phyloP scores from a whole-genome alignment of 495 filamentous ascomycete species.

The Xylaria intraflava region DNA sequence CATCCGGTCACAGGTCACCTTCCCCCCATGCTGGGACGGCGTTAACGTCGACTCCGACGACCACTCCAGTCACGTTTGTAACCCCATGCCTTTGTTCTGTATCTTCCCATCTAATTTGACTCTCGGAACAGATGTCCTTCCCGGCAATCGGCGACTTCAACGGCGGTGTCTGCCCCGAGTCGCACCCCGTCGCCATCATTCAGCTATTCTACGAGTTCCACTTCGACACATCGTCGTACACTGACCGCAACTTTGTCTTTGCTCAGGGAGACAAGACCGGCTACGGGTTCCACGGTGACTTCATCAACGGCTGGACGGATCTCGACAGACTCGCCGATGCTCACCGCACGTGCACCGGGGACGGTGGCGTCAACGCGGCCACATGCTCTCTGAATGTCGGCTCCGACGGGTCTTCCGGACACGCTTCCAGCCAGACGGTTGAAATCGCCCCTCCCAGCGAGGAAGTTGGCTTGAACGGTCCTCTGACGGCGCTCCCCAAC shows the following conservation, averaged over 20 bases:
- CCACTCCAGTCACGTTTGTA: constrained; percentile 56
- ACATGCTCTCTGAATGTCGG: constrained; percentile 10
- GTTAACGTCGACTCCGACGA: constrained; percentile 48
- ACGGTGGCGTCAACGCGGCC: constrained; percentile 13
- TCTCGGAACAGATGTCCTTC: constrained; percentile 14
- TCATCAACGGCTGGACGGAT: constrained; percentile 65
- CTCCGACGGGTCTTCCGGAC: constrained; percentile 1
- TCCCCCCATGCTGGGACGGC: constrained; percentile 68
- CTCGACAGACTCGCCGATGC: constrained; percentile 40
- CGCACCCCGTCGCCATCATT: constrained; percentile 51
- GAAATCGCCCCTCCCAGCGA: background rate
- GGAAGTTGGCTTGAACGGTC: constrained; percentile 5
- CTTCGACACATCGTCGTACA: constrained; percentile 45
- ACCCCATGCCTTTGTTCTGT: constrained; percentile 43
- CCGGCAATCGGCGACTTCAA: constrained; percentile 32
- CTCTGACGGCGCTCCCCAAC: background rate
- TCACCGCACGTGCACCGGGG: constrained; percentile 29
- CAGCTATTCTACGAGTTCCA: constrained; percentile 64
- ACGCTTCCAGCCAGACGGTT: background rate
- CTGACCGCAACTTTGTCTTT: constrained; percentile 50
- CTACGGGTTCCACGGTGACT: constrained; percentile 69
- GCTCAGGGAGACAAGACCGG: constrained; percentile 65
- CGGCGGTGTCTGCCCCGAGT: constrained; percentile 55
- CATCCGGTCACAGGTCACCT: constrained; percentile 51
- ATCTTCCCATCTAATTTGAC: background rate